Percentiles rank a stretch among this genome's conserved stretches.
Evolutionary conservation across 805 yeast genomes (phyloP).

Genomic region (Schwanniomyces sp.): DNA sequence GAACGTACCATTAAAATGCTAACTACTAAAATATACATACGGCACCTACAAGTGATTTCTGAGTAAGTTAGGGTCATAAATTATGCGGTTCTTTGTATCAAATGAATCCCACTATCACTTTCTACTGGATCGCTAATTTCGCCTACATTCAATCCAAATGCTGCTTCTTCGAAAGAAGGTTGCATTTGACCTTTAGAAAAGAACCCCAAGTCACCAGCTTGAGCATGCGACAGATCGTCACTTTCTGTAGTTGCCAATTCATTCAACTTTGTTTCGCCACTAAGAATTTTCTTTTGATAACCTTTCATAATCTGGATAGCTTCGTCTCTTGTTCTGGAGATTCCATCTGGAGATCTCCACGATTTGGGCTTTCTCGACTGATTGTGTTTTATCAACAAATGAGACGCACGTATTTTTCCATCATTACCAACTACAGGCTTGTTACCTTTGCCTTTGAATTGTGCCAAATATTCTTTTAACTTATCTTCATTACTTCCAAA

Average conservation of each 20-base stretch:
- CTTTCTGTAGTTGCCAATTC: constrained; percentile 80
- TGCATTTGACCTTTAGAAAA: constrained; percentile 95
- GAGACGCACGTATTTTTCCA: constrained; percentile 75
- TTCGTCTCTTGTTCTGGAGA: constrained; percentile 80
- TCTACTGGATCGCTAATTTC: constrained; percentile 83
- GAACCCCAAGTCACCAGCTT: constrained; percentile 90
- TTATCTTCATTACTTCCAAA: constrained; percentile 67
- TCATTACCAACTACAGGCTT: constrained; percentile 46
- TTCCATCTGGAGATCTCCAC: constrained; percentile 74
- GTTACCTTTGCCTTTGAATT: constrained; percentile 30
- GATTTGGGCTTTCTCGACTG: constrained; percentile 89
- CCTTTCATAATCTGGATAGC: constrained; percentile 64
- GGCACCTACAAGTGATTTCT: no score
- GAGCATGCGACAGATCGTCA: constrained; percentile 83
- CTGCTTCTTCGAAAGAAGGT: constrained; percentile 86
- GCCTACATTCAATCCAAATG: constrained; percentile 78
- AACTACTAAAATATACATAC: no score
- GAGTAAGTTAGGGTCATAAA: background rate
- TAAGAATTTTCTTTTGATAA: constrained; percentile 56
- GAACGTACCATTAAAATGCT: no score
- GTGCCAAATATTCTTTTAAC: constrained; percentile 56
- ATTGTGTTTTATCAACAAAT: constrained; percentile 77
- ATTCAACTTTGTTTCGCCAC: constrained; percentile 65
- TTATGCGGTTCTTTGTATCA: constrained; percentile 80
- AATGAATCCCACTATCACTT: constrained; percentile 87